phyloP scores from a whole-genome alignment of 1,284 basidiomycete species.

The Apiotrichum gamsii region DNA sequence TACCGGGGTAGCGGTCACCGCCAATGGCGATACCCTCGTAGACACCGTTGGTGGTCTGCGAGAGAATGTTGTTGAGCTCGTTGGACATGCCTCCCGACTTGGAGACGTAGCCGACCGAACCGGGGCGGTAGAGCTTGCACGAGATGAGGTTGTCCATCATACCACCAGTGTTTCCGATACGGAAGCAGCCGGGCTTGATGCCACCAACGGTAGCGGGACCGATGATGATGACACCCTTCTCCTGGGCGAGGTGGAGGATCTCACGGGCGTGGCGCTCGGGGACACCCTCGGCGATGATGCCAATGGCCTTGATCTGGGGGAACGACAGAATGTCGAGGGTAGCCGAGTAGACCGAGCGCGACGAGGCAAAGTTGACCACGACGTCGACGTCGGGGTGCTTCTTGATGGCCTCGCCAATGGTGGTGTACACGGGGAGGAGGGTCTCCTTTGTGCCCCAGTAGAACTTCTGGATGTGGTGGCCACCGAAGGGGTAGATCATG shows the following conservation, averaged over 20 bases:
- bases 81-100: slow-evolving; percentile 99
- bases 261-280: slow-evolving; percentile 96
- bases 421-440: slow-evolving; percentile 93
- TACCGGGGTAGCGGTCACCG: slow-evolving; percentile 97
- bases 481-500: slow-evolving; percentile 99
- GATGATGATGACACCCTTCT: slow-evolving; percentile 88
- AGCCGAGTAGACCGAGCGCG: slow-evolving; percentile 88
- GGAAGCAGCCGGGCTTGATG: slow-evolving; percentile 99
- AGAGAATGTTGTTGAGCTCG: slow-evolving; percentile 99
- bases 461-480: slow-evolving; percentile 99
- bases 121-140: slow-evolving; percentile 96
- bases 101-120: slow-evolving; percentile 96
- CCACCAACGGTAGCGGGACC: slow-evolving; percentile 98
- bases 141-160: slow-evolving; percentile 99
- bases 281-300: slow-evolving; percentile 97
- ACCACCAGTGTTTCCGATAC: slow-evolving; percentile 98
- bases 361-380: slow-evolving; percentile 96
- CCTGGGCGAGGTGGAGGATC: slow-evolving; percentile 81
- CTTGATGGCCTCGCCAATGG: slow-evolving; percentile 80
- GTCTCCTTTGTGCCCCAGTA: slow-evolving; percentile 99
- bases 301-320: slow-evolving; percentile 73
- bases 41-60: slow-evolving; percentile 93
- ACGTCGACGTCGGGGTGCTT: slow-evolving; percentile 98
- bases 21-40: slow-evolving; percentile 99
- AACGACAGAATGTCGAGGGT: slow-evolving; percentile 81